phyloP scores from a whole-genome alignment of 345 rosid genomes.

The Cardamine chenopodiifolia region DNA sequence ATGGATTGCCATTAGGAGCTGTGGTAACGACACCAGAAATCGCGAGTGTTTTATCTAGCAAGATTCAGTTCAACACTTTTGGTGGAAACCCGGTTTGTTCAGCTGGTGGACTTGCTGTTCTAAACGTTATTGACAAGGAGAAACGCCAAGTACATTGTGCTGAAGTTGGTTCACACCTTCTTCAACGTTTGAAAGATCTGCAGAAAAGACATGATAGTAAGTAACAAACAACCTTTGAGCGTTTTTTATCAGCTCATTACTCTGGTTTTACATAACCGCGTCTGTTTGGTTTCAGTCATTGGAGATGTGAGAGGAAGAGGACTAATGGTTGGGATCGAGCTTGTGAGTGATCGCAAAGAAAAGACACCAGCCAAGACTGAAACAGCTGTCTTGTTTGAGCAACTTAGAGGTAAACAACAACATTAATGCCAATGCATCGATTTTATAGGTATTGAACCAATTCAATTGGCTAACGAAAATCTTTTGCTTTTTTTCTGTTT shows the following conservation, averaged over 20 bases:
- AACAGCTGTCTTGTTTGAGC: conserved; percentile 74
- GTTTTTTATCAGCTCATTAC: conserved; percentile 10
- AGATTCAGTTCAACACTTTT: conserved; percentile 86
- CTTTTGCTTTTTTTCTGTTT: not conserved
- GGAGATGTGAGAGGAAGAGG: conserved; percentile 97
- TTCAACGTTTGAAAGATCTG: conserved; percentile 65
- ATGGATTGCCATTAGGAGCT: conserved; percentile 93
- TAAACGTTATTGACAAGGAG: conserved; percentile 87
- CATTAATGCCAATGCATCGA: not conserved
- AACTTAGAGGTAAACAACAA: conserved; percentile 63
- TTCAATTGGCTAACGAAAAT: too few species aligned
- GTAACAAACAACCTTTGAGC: conserved; percentile 13
- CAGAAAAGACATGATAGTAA: conserved; percentile 80
- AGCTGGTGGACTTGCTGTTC: conserved; percentile 93
- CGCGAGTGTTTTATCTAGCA: conserved; percentile 81
- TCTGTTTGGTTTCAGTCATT: conserved; percentile 55
- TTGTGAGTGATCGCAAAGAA: conserved; percentile 73
- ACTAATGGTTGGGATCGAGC: conserved; percentile 82
- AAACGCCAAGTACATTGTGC: conserved; percentile 86
- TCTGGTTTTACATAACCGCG: not conserved
- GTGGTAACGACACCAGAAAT: conserved; percentile 97
- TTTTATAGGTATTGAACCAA: not conserved
- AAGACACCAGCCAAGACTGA: conserved; percentile 92
- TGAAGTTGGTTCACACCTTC: conserved; percentile 73
- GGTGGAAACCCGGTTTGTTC: conserved; percentile 99